Evolutionary conservation across 139 green algal species (phyloP), one percentile per base, ranked within the genome.

Genomic region (Chlamydomonas sp.): DNA sequence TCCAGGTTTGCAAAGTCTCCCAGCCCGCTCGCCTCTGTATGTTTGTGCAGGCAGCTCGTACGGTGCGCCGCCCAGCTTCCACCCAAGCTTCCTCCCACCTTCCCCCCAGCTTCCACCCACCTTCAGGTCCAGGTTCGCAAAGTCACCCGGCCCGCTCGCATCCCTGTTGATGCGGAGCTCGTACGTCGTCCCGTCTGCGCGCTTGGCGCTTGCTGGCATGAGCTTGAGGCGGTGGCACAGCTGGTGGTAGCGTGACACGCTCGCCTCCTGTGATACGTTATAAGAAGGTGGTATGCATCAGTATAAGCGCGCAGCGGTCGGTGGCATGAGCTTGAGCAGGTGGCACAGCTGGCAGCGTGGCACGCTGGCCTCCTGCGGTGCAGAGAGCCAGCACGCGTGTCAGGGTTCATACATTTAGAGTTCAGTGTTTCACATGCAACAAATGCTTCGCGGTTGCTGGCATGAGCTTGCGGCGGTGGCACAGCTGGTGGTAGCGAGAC

Each of bases 111-210:
- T 26, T 22, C 10, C 34, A 16, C 60, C 5, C 68, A 86, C 86
- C 80, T 95, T 93, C 28, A 97, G 73, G 78, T 97, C 90, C 10
- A 88, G 70, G 48, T 77, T 81, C 31, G 91, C 47, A 60, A 96
- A 81, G 22, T 89, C 86, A 2, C 65, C 50, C 10, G 73, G 72
- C 2, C 68, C 63, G 20, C 48, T 33, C 16, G 80, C 85, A 2
- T 68, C 62, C 0, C 84, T 62, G 62, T 91, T 81, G 35, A 96
- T 58, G 4, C 48, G 31, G 37, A 94, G 72, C 70, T 93, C 86
- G 73, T 84, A 97, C n/a, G 80, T 76, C 22, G 87, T 63, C 2
- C 90, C 90, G 35, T 76, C 81, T 0, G 91, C 91, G 28, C 88
- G 82, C 79, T 97, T 97, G 63, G 89, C 88, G 28, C 72, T 88